A percentile compares a stretch with the other conserved stretches of the same genome.
Evolutionary conservation across 2,329 filamentous ascomycete genomes (phyloP).

Genomic region (Penicillium janthinellum): DNA sequence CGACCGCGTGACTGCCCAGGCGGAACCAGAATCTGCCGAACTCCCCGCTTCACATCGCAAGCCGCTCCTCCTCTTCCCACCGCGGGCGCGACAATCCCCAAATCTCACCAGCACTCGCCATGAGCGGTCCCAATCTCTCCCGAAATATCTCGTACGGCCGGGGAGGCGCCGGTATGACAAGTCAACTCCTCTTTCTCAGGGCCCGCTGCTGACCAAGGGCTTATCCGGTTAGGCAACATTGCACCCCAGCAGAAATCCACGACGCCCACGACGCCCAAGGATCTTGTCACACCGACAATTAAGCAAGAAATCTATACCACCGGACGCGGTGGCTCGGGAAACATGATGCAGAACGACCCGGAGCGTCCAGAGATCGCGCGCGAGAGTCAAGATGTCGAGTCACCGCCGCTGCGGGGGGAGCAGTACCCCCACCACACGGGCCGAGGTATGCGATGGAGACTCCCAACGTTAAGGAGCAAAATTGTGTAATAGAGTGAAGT

Average conservation of each 20-base stretch:
- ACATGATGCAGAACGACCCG: slow-evolving; percentile 80
- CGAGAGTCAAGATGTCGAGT: slow-evolving; percentile 78
- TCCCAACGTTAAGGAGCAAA: not conserved
- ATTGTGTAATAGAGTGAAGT: not conserved
- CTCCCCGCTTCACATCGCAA: not conserved
- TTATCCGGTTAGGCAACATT: slow-evolving; percentile 60
- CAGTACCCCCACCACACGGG: slow-evolving; percentile 47
- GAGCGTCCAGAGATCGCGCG: slow-evolving; percentile 68
- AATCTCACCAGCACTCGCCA: slow-evolving; percentile 2
- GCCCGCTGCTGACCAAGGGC: not conserved
- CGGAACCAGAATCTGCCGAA: slow-evolving; percentile 18
- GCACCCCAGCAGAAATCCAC: slow-evolving; percentile 53
- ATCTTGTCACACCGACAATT: slow-evolving; percentile 79
- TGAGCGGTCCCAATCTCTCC: slow-evolving; percentile 18
- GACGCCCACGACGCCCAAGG: slow-evolving; percentile 58
- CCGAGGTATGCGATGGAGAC: slow-evolving; percentile 38
- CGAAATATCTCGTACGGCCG: slow-evolving; percentile 66
- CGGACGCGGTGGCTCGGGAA: slow-evolving; percentile 82
- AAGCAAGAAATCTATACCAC: slow-evolving; percentile 86
- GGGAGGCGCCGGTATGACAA: slow-evolving; percentile 66
- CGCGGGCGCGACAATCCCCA: not conserved
- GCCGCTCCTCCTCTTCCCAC: not conserved
- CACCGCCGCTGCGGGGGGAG: slow-evolving; percentile 43
- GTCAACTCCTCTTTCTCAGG: not conserved
- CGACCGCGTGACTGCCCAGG: slow-evolving; percentile 3